Evolutionary conservation across 192 early-diverging fungal species (phyloP), one percentile per base, ranked within the genome.

Genomic region (Oehlia diaphana): DNA sequence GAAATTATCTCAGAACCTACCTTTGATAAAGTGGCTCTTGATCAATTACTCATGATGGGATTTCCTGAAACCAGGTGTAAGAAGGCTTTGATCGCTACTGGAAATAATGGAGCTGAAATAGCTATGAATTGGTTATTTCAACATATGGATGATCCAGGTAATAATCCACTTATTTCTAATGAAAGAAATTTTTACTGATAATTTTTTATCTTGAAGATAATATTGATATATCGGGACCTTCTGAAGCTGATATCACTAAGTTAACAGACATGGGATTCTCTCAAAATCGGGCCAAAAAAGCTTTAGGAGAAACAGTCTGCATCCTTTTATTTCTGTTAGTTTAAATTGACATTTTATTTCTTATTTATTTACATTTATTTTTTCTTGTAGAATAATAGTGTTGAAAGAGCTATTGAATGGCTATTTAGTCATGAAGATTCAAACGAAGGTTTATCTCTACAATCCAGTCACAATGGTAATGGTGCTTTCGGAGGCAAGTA

Each of bases 101-200:
- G 94, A 21, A 93, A 95, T 81, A 85, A 88, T 47, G 95, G 92
- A 16, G 87, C 91, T 8, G 95, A 97, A 74, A 83, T 87, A 6
- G 98, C 97, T 3, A 96, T 97, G 94, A 92, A 91, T 80, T 98
- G 97, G 97, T 77, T 98, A 33, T 95, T 98, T 87, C 94, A 95
- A 82, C 96, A 98, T 78, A 97, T 98, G 94, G 98, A 99, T 35
- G 98, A 98, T 86, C 89, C 96, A 42, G 92, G 94, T 90, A 77
- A 42, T 33, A 37, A 63, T 61, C 39, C 28, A 10, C 37, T 39
- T 64, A 33, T 39, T 33, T 33, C 26, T 12, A 26, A 26, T 28
- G 53, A 68, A 14, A 37, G 9, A 13, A 39, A 49, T 28, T 19
- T 53, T 35, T 78, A 58, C 10, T 58, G 14, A 31, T 49, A 14